Percentiles rank a stretch among this genome's conserved stretches.
phyloP scores from a whole-genome alignment of 176 grass and related monocot species.

The Alloteropsis semialata region DNA sequence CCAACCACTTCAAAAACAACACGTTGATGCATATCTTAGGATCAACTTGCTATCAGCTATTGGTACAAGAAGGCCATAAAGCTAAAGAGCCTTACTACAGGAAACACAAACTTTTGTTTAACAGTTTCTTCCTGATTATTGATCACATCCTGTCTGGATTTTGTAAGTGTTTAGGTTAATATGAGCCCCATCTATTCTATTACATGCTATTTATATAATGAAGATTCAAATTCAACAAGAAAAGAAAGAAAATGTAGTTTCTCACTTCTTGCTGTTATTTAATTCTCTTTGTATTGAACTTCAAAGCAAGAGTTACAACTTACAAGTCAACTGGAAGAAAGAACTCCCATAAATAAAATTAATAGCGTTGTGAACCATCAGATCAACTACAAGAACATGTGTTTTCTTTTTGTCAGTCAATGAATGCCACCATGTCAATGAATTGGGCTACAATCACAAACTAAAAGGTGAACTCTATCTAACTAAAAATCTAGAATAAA shows the following conservation, averaged over 20 bases:
- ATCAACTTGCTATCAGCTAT: background rate
- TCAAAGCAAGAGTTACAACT: conserved; percentile 4
- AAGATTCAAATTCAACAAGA: conserved; percentile 11
- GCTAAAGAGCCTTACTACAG: background rate
- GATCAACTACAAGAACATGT: background rate
- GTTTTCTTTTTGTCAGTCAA: background rate
- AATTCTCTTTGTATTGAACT: too few relatives aligned
- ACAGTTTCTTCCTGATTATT: background rate
- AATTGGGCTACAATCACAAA: background rate
- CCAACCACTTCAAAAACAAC: background rate
- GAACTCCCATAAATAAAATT: background rate
- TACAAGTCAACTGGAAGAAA: conserved; percentile 7
- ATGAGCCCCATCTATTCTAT: background rate
- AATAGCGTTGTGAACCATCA: background rate
- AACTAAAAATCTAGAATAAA: background rate
- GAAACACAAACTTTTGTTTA: background rate
- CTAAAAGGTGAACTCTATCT: background rate
- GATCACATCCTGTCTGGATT: background rate
- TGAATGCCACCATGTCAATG: background rate
- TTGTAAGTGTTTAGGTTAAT: background rate
- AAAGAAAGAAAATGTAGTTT: background rate
- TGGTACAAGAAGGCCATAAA: background rate
- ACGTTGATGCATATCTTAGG: background rate
- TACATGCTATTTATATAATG: background rate
- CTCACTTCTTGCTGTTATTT: background rate